Evolutionary conservation across 768 basidiomycete genomes (phyloP).

Genomic region (Boletus barrowsii): DNA sequence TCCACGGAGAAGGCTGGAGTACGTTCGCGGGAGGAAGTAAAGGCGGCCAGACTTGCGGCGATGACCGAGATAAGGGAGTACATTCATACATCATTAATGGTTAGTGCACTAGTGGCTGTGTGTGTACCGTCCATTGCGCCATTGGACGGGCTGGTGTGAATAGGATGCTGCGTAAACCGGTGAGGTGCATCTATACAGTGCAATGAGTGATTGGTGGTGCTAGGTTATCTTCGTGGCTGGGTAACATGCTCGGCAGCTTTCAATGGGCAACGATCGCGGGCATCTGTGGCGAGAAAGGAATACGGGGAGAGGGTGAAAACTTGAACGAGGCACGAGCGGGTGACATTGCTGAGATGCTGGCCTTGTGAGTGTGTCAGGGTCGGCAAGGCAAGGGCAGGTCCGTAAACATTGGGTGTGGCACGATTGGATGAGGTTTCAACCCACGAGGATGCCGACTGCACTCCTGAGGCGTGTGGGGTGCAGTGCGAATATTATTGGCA

Average conservation of each 20-base stretch:
- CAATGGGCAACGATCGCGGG: constrained; percentile 14
- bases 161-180: constrained; percentile 6
- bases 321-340: neutral
- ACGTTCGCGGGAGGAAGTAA: constrained; percentile 21
- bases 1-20: neutral
- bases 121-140: constrained; percentile 2
- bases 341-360: neutral
- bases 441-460: neutral
- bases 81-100: constrained; percentile 5
- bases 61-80: constrained; percentile 22
- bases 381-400: neutral
- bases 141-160: constrained; percentile 8
- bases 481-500: constrained; percentile 1
- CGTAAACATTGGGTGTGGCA: neutral
- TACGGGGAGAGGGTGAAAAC: neutral
- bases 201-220: constrained; percentile 1
- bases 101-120: constrained; percentile 13
- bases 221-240: neutral
- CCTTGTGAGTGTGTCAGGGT: constrained; percentile 3
- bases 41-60: constrained; percentile 1
- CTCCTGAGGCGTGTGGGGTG: neutral
- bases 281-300: constrained; percentile 10
- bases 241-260: constrained; percentile 13
- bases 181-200: neutral
- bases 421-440: neutral